Percentiles rank a stretch among this genome's conserved stretches.
Conservation (phyloP, 768 basidiomycete genomes). For the Rhodotorula babjevae region DNA sequence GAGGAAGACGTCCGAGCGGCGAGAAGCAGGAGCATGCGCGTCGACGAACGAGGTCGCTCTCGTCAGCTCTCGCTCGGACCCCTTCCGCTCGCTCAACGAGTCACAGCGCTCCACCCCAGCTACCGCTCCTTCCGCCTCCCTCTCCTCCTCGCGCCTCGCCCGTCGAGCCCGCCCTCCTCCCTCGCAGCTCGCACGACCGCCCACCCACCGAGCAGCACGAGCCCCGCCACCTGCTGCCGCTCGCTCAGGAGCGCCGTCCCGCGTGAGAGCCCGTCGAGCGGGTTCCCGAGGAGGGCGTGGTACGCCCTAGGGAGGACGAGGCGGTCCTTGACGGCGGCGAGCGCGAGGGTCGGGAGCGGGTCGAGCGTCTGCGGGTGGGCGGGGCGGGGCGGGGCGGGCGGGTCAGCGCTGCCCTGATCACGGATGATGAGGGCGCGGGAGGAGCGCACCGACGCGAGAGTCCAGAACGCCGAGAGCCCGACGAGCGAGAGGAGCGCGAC, state of each 20-base stretch:
- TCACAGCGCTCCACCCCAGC: no score
- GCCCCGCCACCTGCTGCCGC: background rate
- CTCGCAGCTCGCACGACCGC: background rate
- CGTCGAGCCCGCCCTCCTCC: background rate
- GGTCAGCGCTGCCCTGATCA: background rate
- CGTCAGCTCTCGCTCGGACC: no score
- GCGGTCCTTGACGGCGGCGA: conserved; percentile 13
- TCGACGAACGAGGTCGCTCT: no score
- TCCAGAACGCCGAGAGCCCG: background rate
- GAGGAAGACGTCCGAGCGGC: no score
- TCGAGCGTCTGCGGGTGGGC: background rate
- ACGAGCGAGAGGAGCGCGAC: conserved; percentile 1
- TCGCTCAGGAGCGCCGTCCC: background rate
- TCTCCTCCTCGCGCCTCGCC: no score
- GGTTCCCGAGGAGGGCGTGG: background rate
- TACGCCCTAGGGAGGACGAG: background rate
- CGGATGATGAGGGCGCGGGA: no score
- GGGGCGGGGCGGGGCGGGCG: no score
- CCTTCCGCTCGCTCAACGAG: no score
- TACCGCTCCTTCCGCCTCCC: background rate
- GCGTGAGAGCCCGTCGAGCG: background rate
- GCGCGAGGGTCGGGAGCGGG: background rate
- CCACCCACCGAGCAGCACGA: background rate
- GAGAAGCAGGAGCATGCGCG: no score
- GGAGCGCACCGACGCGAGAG: background rate